phyloP scores from a whole-genome alignment of 495 filamentous ascomycete species.

The Lepraria neglecta region DNA sequence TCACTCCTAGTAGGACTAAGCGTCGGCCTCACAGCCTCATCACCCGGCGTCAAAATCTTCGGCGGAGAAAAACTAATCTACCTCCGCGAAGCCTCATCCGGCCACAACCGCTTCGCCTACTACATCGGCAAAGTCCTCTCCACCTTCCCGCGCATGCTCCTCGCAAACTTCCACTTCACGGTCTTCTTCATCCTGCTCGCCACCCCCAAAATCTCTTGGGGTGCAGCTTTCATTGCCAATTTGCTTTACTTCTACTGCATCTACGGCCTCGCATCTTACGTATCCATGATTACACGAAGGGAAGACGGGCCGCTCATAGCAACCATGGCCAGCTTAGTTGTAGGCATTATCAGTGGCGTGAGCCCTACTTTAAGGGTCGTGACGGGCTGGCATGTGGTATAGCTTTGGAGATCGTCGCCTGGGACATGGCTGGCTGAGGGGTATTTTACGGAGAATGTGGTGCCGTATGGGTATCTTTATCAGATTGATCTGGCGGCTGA shows the following conservation, averaged over 20 bases:
- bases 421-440: slow-evolving; percentile 53
- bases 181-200: slow-evolving; percentile 45
- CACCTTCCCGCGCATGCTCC: slow-evolving; percentile 42
- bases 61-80: slow-evolving; percentile 50
- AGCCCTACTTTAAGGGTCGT: slow-evolving; percentile 45
- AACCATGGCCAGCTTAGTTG: slow-evolving; percentile 43
- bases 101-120: slow-evolving; percentile 49
- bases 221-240: slow-evolving; percentile 40
- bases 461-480: slow-evolving; percentile 40
- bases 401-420: slow-evolving; percentile 49
- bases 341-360: slow-evolving; percentile 45
- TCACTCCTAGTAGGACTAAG: slow-evolving; percentile 46
- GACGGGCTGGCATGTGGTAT: slow-evolving; percentile 46
- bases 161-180: slow-evolving; percentile 51
- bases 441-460: slow-evolving; percentile 45
- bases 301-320: slow-evolving; percentile 47
- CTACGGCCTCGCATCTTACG: slow-evolving; percentile 47
- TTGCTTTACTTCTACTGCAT: slow-evolving; percentile 53
- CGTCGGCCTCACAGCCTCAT: slow-evolving; percentile 48
- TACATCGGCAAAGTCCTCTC: slow-evolving; percentile 51
- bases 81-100: slow-evolving; percentile 33
- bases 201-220: slow-evolving; percentile 44
- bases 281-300: slow-evolving; percentile 43
- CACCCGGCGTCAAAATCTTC: slow-evolving; percentile 50
- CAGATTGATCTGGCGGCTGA: slow-evolving; percentile 20